Conservation (phyloP, 495 filamentous ascomycete genomes). For the Aspergillus hancockii region DNA sequence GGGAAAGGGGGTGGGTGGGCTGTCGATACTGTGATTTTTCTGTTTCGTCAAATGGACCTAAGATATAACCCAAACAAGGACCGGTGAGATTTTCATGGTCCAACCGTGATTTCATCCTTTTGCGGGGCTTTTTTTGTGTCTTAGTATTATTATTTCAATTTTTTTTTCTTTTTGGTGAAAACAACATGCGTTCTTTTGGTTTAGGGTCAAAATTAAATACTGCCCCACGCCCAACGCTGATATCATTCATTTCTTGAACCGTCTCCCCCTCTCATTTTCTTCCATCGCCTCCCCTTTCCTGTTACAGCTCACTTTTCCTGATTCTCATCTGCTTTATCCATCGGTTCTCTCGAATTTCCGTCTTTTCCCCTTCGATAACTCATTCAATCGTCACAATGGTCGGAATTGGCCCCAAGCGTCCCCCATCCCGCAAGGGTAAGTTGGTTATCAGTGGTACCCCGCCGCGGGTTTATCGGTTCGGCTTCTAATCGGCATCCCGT, state of each 20-base stretch:
- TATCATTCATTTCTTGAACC: conserved; percentile 11
- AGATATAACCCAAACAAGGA: conserved; percentile 7
- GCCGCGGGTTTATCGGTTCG: conserved; percentile 10
- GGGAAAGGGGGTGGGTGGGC: not conserved
- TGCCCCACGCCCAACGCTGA: conserved; percentile 12
- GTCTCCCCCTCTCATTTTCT: conserved; percentile 2
- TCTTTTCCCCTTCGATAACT: conserved; percentile 2
- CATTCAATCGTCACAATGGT: conserved; percentile 61
- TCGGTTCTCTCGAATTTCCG: not conserved
- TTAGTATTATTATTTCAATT: too few relatives aligned
- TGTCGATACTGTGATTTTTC: too few relatives aligned
- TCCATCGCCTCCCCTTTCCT: conserved; percentile 1
- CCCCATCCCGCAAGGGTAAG: conserved; percentile 76
- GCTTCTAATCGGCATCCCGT: conserved; percentile 17
- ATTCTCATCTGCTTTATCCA: not conserved
- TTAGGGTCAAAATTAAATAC: not conserved
- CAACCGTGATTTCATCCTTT: not conserved
- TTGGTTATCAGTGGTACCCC: conserved; percentile 23
- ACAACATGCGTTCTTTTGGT: not conserved
- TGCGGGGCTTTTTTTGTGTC: conserved; percentile 1
- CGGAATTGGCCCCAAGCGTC: conserved; percentile 69
- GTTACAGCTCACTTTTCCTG: conserved; percentile 12
- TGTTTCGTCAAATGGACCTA: not conserved
- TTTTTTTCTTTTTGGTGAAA: not conserved
- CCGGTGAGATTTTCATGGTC: conserved; percentile 16